Percentiles rank a stretch among this genome's conserved stretches.
phyloP scores from a whole-genome alignment of 1,284 basidiomycete species.

The Anthracocystis panici-leucophaei region DNA sequence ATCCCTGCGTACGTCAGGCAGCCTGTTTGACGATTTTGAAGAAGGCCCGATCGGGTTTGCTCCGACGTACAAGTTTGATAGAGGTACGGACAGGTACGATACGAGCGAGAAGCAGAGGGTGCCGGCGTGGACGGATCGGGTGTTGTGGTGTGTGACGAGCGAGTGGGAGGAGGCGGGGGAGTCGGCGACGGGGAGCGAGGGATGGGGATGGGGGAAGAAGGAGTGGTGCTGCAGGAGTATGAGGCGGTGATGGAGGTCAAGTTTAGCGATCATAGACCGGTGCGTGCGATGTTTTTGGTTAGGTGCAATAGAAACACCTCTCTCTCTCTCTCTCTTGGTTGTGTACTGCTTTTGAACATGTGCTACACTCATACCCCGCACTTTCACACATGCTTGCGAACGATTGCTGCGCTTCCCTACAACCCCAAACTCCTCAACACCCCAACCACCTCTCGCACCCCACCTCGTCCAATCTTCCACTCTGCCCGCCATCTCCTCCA shows the following conservation, averaged over 20 bases:
- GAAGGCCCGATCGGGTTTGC: constrained; percentile 89
- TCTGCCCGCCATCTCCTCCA: neutral
- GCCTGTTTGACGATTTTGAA: constrained; percentile 83
- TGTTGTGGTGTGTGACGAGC: constrained; percentile 74
- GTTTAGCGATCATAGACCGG: constrained; percentile 52
- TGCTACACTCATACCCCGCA: too few relatives aligned
- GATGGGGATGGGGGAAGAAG: constrained; percentile 5
- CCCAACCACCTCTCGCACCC: constrained; percentile 52
- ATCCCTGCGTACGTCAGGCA: constrained; percentile 23
- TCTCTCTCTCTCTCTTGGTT: neutral
- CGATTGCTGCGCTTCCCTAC: neutral
- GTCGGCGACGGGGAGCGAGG: constrained; percentile 5
- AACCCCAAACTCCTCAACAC: constrained; percentile 31
- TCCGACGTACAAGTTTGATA: constrained; percentile 89
- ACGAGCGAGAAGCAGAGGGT: constrained; percentile 94
- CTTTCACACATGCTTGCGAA: too few relatives aligned
- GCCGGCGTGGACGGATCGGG: constrained; percentile 86
- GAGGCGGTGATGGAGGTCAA: constrained; percentile 28
- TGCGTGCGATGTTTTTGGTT: constrained; percentile 43
- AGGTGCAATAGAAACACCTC: constrained; percentile 9
- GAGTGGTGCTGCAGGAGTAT: constrained; percentile 37
- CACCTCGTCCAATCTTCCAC: constrained; percentile 27
- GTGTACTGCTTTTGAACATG: neutral
- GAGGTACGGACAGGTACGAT: constrained; percentile 84
- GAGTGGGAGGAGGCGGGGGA: constrained; percentile 25